Percentiles rank a stretch among this genome's conserved stretches.
phyloP scores from a whole-genome alignment of 768 basidiomycete species.

The Dendrothele bispora region DNA sequence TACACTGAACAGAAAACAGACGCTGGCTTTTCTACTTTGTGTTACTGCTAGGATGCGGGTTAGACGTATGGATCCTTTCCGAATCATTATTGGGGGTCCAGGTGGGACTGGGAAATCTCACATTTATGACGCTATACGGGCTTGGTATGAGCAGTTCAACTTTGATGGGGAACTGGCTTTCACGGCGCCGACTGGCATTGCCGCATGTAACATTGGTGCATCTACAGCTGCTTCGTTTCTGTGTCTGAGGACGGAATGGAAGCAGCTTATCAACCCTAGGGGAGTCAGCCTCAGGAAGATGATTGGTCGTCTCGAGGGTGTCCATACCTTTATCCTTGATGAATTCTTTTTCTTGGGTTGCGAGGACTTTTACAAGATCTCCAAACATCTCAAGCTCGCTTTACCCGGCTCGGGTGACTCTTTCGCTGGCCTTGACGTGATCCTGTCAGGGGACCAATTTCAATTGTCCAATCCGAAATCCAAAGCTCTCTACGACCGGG shows the following conservation, averaged over 20 bases:
- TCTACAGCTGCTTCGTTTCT: not conserved
- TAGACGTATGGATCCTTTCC: not conserved
- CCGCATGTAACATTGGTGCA: not conserved
- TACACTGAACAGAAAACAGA: constrained; percentile 9
- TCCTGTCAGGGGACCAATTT: constrained; percentile 14
- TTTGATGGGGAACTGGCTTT: not conserved
- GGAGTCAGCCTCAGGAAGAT: not conserved
- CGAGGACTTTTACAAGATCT: not conserved
- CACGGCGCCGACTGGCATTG: constrained; percentile 1
- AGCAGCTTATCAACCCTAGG: not conserved
- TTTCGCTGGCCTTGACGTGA: constrained; percentile 12
- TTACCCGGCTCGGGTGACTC: constrained; percentile 5
- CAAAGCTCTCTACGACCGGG: constrained; percentile 3
- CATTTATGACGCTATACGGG: constrained; percentile 8
- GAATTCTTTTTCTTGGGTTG: not conserved
- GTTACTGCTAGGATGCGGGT: not conserved
- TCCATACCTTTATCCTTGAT: not conserved
- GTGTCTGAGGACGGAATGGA: not conserved
- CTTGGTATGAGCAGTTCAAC: not conserved
- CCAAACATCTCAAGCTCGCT: constrained; percentile 9
- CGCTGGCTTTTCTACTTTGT: constrained; percentile 6
- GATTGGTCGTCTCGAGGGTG: not conserved
- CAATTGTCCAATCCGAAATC: constrained; percentile 9
- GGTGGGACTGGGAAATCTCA: constrained; percentile 17
- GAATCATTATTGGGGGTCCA: constrained; percentile 11